Evolutionary conservation across 1,139 yeast species (phyloP).

Genomic region (Geotrichum bryndzae): DNA sequence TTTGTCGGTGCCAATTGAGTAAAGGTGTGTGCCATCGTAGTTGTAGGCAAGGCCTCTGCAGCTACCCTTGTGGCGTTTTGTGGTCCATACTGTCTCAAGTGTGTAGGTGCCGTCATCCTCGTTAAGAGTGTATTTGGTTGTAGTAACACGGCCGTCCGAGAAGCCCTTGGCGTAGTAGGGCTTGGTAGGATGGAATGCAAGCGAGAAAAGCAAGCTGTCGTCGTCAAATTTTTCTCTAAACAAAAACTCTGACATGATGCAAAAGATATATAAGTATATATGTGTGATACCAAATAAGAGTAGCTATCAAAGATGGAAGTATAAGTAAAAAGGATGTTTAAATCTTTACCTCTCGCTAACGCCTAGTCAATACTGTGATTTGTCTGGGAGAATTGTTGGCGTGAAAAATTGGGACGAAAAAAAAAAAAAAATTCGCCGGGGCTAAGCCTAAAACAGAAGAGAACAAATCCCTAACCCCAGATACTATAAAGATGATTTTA

Average conservation of each 20-base stretch:
- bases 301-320: too few relatives aligned
- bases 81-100: conserved; percentile 58
- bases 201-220: conserved; percentile 54
- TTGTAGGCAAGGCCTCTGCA: conserved; percentile 72
- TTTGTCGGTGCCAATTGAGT: conserved; percentile 70
- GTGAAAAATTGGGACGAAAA: not conserved
- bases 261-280: not conserved
- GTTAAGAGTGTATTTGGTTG: conserved; percentile 36
- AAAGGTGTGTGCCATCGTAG: conserved; percentile 48
- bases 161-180: conserved; percentile 65
- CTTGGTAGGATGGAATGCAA: conserved; percentile 73
- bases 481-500: not conserved
- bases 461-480: not conserved
- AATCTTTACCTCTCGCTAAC: not conserved
- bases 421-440: not conserved
- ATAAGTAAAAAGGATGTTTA: not conserved
- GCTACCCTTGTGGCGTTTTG: conserved; percentile 86
- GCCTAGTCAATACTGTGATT: not conserved
- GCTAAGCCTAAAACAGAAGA: not conserved
- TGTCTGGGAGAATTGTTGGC: not conserved
- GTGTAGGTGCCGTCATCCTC: conserved; percentile 21
- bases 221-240: conserved; percentile 28
- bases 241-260: conserved; percentile 14
- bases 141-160: conserved; percentile 66
- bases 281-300: not conserved